Evolutionary conservation across 495 filamentous ascomycete species (phyloP).

Genomic region (Hypoxylon subgilvum): DNA sequence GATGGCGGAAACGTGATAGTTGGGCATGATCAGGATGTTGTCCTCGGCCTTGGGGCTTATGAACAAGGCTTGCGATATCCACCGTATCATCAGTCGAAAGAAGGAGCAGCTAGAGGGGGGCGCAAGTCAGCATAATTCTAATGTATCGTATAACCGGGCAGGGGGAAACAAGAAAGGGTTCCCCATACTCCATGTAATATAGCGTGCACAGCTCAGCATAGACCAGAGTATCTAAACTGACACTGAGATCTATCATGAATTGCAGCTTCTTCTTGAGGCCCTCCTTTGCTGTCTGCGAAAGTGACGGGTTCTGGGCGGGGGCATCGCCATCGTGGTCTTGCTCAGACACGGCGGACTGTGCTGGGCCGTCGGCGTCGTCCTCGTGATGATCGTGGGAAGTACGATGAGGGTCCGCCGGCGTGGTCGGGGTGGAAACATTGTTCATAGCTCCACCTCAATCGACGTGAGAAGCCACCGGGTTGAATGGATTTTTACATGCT

Average conservation of each 20-base stretch:
- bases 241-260: conserved; percentile 72
- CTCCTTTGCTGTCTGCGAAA: conserved; percentile 45
- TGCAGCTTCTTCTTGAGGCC: conserved; percentile 63
- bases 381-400: conserved; percentile 38
- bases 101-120: conserved; percentile 72
- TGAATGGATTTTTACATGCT: conserved; percentile 40
- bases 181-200: conserved; percentile 88
- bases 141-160: background rate
- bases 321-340: conserved; percentile 22
- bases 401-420: conserved; percentile 54
- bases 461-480: conserved; percentile 40
- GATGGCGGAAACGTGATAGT: conserved; percentile 73
- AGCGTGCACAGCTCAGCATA: conserved; percentile 79
- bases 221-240: conserved; percentile 78
- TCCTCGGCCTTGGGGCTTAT: conserved; percentile 75
- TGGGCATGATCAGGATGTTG: conserved; percentile 63
- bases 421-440: conserved; percentile 67
- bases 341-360: conserved; percentile 34
- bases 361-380: conserved; percentile 40
- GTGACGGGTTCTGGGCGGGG: conserved; percentile 27
- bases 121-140: conserved; percentile 8
- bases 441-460: conserved; percentile 65
- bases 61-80: conserved; percentile 73
- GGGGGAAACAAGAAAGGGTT: background rate
- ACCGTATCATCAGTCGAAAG: conserved; percentile 70